Percentiles rank a stretch among this genome's conserved stretches.
phyloP scores from a whole-genome alignment of 352 stramenopile genomes.

The Blastocystis sp. region DNA sequence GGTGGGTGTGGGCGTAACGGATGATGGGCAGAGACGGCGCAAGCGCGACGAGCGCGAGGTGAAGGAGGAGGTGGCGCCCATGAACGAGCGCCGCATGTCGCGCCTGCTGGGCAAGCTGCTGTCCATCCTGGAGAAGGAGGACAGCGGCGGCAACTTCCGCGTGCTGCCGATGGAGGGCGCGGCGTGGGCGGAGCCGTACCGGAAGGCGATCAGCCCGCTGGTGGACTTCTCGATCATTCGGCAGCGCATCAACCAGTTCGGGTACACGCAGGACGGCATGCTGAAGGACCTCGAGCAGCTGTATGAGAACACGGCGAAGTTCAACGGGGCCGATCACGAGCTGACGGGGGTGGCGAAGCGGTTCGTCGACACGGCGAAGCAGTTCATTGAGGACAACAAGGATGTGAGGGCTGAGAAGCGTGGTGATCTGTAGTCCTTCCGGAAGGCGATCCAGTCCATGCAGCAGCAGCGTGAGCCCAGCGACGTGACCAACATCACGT shows the following conservation, averaged over 20 bases:
- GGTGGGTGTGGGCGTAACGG: neutral
- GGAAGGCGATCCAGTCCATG: constrained; percentile 15
- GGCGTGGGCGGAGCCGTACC: constrained; percentile 22
- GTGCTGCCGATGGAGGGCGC: constrained; percentile 10
- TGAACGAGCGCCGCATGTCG: constrained; percentile 8
- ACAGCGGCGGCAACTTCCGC: constrained; percentile 20
- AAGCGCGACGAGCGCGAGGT: constrained; percentile 4
- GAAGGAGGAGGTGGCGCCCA: neutral
- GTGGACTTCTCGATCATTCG: constrained; percentile 40
- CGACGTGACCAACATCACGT: neutral
- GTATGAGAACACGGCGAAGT: constrained; percentile 57
- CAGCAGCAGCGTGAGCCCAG: neutral
- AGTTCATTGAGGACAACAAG: constrained; percentile 25
- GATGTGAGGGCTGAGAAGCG: neutral
- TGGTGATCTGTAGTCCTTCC: constrained; percentile 23
- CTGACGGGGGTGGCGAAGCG: constrained; percentile 19
- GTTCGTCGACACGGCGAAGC: constrained; percentile 1
- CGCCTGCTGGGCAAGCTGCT: constrained; percentile 34
- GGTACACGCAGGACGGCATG: constrained; percentile 43
- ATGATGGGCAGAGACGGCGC: neutral
- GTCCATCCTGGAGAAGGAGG: neutral
- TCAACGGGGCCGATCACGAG: constrained; percentile 18
- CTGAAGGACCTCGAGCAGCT: constrained; percentile 38
- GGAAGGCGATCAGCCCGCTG: neutral
- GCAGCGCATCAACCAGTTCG: neutral